phyloP scores from a whole-genome alignment of 2,329 filamentous ascomycete genomes.

The Pyricularia grisea region DNA sequence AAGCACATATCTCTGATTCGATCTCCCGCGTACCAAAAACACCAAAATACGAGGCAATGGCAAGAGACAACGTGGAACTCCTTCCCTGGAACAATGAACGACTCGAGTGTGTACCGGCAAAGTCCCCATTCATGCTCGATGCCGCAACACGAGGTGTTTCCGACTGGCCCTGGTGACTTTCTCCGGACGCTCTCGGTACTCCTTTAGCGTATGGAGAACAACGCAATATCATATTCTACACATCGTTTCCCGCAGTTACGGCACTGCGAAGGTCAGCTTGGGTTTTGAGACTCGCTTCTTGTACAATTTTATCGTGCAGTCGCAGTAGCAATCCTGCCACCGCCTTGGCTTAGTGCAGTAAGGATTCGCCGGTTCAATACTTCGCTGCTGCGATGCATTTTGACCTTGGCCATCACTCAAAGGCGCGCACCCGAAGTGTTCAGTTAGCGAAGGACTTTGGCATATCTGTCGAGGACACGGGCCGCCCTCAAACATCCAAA shows the following conservation, averaged over 20 bases:
- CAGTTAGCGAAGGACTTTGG: constrained; percentile 31
- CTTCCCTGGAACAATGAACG: not conserved
- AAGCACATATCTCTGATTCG: constrained; percentile 25
- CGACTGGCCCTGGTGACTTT: not conserved
- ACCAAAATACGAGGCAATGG: constrained; percentile 1
- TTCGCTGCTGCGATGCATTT: constrained; percentile 20
- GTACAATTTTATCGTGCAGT: not conserved
- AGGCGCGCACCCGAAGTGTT: constrained; percentile 36
- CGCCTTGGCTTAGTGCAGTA: not conserved
- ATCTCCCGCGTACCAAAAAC: constrained; percentile 10
- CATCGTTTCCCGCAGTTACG: not conserved
- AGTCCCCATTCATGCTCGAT: not conserved
- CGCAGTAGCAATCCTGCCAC: not conserved
- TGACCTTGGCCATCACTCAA: constrained; percentile 33
- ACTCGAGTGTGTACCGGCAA: not conserved
- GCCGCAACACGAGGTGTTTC: not conserved
- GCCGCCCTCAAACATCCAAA: constrained; percentile 10
- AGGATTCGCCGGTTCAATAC: not conserved
- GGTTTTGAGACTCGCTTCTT: not conserved
- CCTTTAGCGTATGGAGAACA: not conserved
- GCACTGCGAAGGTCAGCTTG: not conserved
- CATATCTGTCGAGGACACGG: constrained; percentile 8
- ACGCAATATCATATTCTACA: not conserved
- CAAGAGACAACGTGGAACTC: constrained; percentile 8
- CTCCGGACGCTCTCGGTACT: not conserved